phyloP scores from a whole-genome alignment of 306 rosid genomes.

The Abrus precatorius region DNA sequence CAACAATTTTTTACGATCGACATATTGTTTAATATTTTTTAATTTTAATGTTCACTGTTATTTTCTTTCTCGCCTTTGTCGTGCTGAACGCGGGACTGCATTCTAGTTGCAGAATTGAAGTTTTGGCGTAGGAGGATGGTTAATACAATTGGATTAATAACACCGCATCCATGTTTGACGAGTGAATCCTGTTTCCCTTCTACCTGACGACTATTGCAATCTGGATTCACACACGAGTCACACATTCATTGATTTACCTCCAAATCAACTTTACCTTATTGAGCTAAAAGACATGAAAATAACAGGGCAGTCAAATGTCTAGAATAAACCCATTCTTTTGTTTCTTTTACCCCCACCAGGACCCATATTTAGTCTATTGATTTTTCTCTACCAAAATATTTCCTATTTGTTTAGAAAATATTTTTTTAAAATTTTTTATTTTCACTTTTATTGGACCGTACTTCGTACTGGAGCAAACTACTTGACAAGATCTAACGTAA shows the following conservation, averaged over 20 bases:
- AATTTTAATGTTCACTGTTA: neutral
- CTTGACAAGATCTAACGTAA: neutral
- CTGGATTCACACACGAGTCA: neutral
- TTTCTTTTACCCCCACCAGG: too few species aligned
- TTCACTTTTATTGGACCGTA: neutral
- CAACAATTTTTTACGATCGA: neutral
- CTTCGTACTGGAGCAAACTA: neutral
- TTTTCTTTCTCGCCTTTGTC: neutral
- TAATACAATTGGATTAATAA: neutral
- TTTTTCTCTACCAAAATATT: too few species aligned
- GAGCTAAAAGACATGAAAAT: too few species aligned
- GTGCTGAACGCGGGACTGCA: neutral
- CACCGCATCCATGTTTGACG: neutral
- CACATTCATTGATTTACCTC: too few species aligned
- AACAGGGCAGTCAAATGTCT: too few species aligned
- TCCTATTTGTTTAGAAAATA: too few species aligned
- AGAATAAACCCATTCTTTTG: too few species aligned
- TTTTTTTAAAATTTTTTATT: too few species aligned
- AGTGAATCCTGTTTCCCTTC: neutral
- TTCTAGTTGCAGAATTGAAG: neutral
- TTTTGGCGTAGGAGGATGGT: neutral
- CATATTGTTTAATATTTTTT: too few species aligned
- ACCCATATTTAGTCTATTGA: too few species aligned
- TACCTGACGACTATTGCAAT: neutral
- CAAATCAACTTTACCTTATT: too few species aligned